Percentiles rank a stretch among this genome's conserved stretches.
Conservation (phyloP, 352 stramenopile species). For the Pythium oligandrum region DNA sequence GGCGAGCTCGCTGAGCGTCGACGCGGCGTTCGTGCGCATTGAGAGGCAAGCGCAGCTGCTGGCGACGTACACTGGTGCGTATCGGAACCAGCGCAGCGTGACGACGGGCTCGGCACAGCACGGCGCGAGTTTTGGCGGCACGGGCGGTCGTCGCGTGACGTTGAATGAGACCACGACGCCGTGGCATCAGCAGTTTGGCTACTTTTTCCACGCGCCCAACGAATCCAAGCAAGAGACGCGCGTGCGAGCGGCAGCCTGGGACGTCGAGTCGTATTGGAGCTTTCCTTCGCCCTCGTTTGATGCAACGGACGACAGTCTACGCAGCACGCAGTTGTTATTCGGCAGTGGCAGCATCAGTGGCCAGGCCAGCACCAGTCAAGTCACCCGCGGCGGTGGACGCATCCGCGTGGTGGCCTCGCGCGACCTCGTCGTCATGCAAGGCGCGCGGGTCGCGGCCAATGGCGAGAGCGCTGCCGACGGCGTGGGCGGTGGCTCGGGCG, state of each 20-base stretch:
- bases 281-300: not conserved
- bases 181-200: constrained; percentile 25
- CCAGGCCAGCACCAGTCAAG: not conserved
- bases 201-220: constrained; percentile 48
- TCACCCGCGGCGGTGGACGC: constrained; percentile 26
- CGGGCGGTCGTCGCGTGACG: constrained; percentile 34
- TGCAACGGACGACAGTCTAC: not conserved
- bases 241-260: constrained; percentile 24
- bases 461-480: constrained; percentile 33
- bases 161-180: constrained; percentile 26
- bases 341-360: constrained; percentile 31
- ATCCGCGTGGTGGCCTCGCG: constrained; percentile 64
- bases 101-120: constrained; percentile 33
- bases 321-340: constrained; percentile 28
- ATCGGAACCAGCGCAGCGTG: constrained; percentile 19
- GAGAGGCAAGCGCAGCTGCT: constrained; percentile 30
- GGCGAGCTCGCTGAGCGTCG: constrained; percentile 43
- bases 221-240: constrained; percentile 14
- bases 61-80: constrained; percentile 30
- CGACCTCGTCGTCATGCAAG: constrained; percentile 61
- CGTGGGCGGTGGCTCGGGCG: constrained; percentile 43
- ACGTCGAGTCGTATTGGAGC: constrained; percentile 44
- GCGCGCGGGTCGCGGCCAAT: constrained; percentile 43
- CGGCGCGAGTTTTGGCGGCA: constrained; percentile 54
- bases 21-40: constrained; percentile 60